Base-by-base conservation (phyloP, 768 basidiomycete genomes). In the Tylopilus subfusipes region DNA sequence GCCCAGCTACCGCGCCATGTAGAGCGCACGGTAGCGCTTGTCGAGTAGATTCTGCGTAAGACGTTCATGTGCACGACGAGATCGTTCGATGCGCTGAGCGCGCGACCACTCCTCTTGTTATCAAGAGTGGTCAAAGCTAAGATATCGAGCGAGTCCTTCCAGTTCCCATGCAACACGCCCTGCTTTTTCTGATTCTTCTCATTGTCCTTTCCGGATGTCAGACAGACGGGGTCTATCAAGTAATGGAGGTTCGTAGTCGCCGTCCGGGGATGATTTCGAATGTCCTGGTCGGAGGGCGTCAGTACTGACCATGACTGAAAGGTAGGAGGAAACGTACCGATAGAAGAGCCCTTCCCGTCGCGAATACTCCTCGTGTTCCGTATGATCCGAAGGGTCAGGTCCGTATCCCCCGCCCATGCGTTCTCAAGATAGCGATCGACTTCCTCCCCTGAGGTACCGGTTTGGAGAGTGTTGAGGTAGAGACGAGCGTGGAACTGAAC, bases 141-240 rank as follows among this genome's bases (percentile, higher is more conserved):
- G 46, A 90, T 82, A 48, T 87, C 84, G 49, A 87, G 76, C 21
- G 88, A 74, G 59, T 89, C 88, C 63, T 90, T 88, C 83, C 85
- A 89, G 61, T 84, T 87, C 0, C 87, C 87, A 46, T 89, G 86
- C 5, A 75, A 55, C n/a, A 59, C 50, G 29, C 63, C 33, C 10
- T 22, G 27, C 16, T 31, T 40, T n/a, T 36, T 24, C 7, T 3
- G 4, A 7, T 36, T 59, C 47, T 29, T 54, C 16, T 50, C 21
- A 12, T 30, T 8, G 14, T 22, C 34, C 39, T 54, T 50, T 18
- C 5, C 18, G 12, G 58, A 27, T 29, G 66, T 66, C 5, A 53
- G 48, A 63, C 82, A 82, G 8, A 80, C 75, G 0, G 82, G 82
- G 11, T 77, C 72, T 36, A 84, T 78, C 5, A 88, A 72, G 52